Evolutionary conservation across 1,284 basidiomycete genomes (phyloP).

Genomic region (Apiotrichum domesticum): DNA sequence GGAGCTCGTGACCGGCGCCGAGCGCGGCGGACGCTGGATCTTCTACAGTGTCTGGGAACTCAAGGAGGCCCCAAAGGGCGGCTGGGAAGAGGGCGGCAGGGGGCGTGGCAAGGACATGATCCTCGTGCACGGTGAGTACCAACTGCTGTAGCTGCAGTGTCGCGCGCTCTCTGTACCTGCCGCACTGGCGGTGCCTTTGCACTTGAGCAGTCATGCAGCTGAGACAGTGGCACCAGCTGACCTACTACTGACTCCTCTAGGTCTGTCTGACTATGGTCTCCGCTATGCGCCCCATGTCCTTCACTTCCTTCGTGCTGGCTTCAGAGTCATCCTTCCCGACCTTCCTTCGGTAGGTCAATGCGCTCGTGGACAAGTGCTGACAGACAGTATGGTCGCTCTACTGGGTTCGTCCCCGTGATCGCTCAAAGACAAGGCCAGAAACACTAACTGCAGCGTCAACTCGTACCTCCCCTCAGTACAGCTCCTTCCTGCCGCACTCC

Average conservation of each 20-base stretch:
- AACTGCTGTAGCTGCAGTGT: no score
- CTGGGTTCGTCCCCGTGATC: slow-evolving; percentile 29
- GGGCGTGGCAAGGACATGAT: slow-evolving; percentile 42
- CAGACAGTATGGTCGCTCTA: slow-evolving; percentile 45
- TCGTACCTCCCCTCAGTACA: slow-evolving; percentile 47
- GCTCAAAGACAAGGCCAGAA: no score
- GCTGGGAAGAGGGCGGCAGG: slow-evolving; percentile 38
- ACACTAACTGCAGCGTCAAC: slow-evolving; percentile 40
- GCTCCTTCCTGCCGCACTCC: slow-evolving; percentile 47
- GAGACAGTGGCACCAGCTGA: no score
- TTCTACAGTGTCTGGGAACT: slow-evolving; percentile 46
- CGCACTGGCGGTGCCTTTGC: no score
- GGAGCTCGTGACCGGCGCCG: slow-evolving; percentile 31
- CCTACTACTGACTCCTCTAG: slow-evolving; percentile 18
- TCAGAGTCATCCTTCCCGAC: slow-evolving; percentile 51
- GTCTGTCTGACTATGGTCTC: slow-evolving; percentile 46
- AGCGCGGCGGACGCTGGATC: slow-evolving; percentile 42
- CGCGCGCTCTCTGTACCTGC: no score
- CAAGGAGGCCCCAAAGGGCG: slow-evolving; percentile 29
- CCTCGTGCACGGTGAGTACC: slow-evolving; percentile 42
- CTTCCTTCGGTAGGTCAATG: slow-evolving; percentile 48
- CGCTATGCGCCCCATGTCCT: slow-evolving; percentile 47
- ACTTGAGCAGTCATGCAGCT: no score
- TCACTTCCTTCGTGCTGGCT: slow-evolving; percentile 49
- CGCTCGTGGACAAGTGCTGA: neutral